phyloP scores from a whole-genome alignment of 2,329 filamentous ascomycete genomes.

The Aspergillus awamori region DNA sequence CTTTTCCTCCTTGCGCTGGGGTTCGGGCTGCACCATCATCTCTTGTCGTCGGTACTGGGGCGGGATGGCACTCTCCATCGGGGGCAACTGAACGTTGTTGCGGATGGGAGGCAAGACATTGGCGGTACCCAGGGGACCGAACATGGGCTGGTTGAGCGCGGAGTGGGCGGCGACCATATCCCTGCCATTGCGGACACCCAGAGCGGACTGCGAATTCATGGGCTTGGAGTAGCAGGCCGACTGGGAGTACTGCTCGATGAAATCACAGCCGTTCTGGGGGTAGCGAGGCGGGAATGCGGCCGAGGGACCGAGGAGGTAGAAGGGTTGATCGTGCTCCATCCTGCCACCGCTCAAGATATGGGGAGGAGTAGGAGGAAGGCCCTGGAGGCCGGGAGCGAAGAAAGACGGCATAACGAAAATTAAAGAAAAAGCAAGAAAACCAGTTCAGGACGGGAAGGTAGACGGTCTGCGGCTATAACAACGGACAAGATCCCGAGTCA shows the following conservation, averaged over 20 bases:
- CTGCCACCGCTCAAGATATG: slow-evolving; percentile 41
- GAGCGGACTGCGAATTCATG: slow-evolving; percentile 33
- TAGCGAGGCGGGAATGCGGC: slow-evolving; percentile 46
- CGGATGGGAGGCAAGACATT: slow-evolving; percentile 47
- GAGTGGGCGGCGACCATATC: slow-evolving; percentile 34
- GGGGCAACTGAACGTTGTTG: slow-evolving; percentile 42
- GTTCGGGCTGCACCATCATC: slow-evolving; percentile 38
- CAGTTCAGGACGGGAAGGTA: slow-evolving; percentile 42
- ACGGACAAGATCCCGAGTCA: slow-evolving; percentile 24
- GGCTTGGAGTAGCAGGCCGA: slow-evolving; percentile 45
- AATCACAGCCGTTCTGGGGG: slow-evolving; percentile 48
- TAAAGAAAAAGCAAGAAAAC: slow-evolving; percentile 23
- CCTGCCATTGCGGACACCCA: slow-evolving; percentile 36
- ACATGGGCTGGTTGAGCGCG: slow-evolving; percentile 39
- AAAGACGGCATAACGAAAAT: slow-evolving; percentile 46
- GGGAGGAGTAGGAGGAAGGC: slow-evolving; percentile 48
- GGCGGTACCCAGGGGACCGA: slow-evolving; percentile 36
- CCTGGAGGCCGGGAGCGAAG: slow-evolving; percentile 43
- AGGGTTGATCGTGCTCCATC: slow-evolving; percentile 43
- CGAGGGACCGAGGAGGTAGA: slow-evolving; percentile 43
- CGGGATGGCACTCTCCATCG: slow-evolving; percentile 46
- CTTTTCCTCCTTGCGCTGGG: slow-evolving; percentile 62
- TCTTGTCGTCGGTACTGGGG: slow-evolving; percentile 48
- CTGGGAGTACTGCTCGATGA: slow-evolving; percentile 51
- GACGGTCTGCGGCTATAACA: slow-evolving; percentile 33